phyloP scores from a whole-genome alignment of 1,284 basidiomycete genomes.

The Marasmius oreades region DNA sequence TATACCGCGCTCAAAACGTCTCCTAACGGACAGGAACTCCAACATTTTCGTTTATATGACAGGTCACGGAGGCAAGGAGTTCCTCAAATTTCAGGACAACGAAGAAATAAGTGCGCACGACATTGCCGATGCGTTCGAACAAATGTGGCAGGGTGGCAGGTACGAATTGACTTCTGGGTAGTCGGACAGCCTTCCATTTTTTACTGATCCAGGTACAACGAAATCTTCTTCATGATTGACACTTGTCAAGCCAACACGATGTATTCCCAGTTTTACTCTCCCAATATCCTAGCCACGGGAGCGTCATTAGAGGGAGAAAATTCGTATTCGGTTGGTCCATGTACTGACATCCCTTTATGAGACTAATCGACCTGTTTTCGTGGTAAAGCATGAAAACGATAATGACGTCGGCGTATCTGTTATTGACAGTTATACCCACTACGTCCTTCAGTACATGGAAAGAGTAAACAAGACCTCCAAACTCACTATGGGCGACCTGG shows the following conservation, averaged over 20 bases:
- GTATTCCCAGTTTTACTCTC: slow-evolving; percentile 93
- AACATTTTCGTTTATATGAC: slow-evolving; percentile 99
- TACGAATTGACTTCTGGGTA: slow-evolving; percentile 27
- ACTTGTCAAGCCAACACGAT: slow-evolving; percentile 98
- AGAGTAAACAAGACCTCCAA: slow-evolving; percentile 87
- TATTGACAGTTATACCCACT: slow-evolving; percentile 94
- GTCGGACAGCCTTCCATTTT: background rate
- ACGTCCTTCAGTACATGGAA: slow-evolving; percentile 89
- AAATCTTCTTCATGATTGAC: slow-evolving; percentile 97
- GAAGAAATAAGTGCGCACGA: slow-evolving; percentile 97
- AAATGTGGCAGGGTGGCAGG: slow-evolving; percentile 98
- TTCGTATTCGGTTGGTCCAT: slow-evolving; percentile 80
- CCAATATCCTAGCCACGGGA: slow-evolving; percentile 93
- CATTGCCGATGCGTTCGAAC: slow-evolving; percentile 94
- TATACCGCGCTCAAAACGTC: slow-evolving; percentile 87
- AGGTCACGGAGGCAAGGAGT: slow-evolving; percentile 96
- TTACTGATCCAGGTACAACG: slow-evolving; percentile 75
- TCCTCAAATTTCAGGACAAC: slow-evolving; percentile 98
- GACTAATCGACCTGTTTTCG: background rate
- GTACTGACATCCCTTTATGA: background rate
- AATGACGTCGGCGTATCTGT: slow-evolving; percentile 92
- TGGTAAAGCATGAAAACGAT: slow-evolving; percentile 82
- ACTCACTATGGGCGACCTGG: slow-evolving; percentile 81
- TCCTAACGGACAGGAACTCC: slow-evolving; percentile 87
- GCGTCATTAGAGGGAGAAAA: slow-evolving; percentile 87